Evolutionary conservation across 148 eudicot genomes (phyloP).

Genomic region (Oxyria digyna): DNA sequence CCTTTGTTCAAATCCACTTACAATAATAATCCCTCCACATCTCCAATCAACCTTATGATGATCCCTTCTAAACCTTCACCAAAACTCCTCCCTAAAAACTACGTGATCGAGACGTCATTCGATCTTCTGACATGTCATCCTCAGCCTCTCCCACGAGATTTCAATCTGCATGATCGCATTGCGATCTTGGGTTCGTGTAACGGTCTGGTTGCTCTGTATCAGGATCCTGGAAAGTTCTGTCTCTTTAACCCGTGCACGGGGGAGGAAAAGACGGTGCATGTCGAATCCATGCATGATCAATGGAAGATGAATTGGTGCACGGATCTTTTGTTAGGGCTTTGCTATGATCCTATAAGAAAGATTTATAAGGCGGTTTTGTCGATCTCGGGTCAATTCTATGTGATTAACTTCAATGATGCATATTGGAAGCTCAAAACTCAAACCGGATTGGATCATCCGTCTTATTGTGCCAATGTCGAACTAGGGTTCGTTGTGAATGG

Average conservation of each 20-base stretch:
- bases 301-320: neutral
- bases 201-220: neutral
- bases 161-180: neutral
- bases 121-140: neutral
- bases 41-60: neutral
- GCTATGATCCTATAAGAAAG: neutral
- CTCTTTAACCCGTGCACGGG: conserved; percentile 4
- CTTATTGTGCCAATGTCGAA: neutral
- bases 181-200: neutral
- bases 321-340: neutral
- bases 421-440: conserved; percentile 1
- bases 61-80: neutral
- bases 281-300: neutral
- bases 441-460: neutral
- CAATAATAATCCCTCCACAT: neutral
- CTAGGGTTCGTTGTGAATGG: neutral
- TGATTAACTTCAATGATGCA: neutral
- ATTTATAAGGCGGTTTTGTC: neutral
- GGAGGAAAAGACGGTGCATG: neutral
- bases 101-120: neutral
- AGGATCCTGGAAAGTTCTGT: neutral
- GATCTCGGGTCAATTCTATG: neutral
- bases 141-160: neutral
- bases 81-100: neutral
- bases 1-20: neutral